phyloP scores from a whole-genome alignment of 2,329 filamentous ascomycete genomes.

The Bretziella fagacearum region DNA sequence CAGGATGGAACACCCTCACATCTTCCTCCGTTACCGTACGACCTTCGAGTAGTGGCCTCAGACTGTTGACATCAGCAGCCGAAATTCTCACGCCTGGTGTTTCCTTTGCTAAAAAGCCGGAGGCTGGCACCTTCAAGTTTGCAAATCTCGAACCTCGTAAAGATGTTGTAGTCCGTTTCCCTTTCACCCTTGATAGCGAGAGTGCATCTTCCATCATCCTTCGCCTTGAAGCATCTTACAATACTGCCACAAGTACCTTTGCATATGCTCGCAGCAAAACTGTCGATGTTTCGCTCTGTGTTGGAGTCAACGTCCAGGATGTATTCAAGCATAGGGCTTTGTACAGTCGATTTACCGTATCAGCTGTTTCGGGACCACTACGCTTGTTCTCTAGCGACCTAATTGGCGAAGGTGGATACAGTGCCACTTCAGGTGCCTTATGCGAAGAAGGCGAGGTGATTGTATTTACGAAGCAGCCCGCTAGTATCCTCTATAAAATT shows the following conservation, averaged over 20 bases:
- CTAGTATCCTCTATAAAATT: slow-evolving; percentile 67
- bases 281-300: slow-evolving; percentile 57
- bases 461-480: slow-evolving; percentile 67
- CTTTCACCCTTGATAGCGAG: slow-evolving; percentile 65
- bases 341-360: slow-evolving; percentile 82
- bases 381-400: not conserved
- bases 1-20: slow-evolving; percentile 55
- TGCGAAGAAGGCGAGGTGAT: slow-evolving; percentile 35
- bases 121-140: slow-evolving; percentile 37
- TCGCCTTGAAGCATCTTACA: slow-evolving; percentile 60
- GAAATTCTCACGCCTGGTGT: slow-evolving; percentile 28
- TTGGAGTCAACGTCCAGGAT: slow-evolving; percentile 94
- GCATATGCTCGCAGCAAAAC: slow-evolving; percentile 42
- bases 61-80: slow-evolving; percentile 44
- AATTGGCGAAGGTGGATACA: slow-evolving; percentile 33
- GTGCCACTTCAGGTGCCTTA: slow-evolving; percentile 38
- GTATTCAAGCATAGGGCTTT: slow-evolving; percentile 71
- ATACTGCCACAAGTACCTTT: slow-evolving; percentile 46
- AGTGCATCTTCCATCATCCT: slow-evolving; percentile 48
- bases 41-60: slow-evolving; percentile 47
- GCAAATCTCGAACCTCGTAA: slow-evolving; percentile 28
- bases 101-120: slow-evolving; percentile 30
- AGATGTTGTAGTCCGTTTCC: slow-evolving; percentile 45
- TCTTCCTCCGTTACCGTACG: slow-evolving; percentile 44
- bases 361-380: slow-evolving; percentile 38